These are phyloP conservation scores for Trametes cinnabarina DNA, from an alignment of 768 basidiomycete species.

Conservation along the genomic window DNA sequence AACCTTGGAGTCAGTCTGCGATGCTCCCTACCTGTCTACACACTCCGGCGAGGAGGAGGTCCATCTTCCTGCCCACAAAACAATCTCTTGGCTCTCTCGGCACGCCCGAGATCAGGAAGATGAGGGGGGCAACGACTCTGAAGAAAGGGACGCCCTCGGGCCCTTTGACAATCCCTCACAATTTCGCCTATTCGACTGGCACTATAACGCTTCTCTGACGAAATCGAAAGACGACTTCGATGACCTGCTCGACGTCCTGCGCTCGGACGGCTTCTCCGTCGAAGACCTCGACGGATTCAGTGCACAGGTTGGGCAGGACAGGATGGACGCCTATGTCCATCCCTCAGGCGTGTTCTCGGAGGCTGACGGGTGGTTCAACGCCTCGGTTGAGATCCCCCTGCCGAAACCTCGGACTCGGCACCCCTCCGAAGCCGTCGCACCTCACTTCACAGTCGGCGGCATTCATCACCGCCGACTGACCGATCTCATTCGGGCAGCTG, in stretches of 20 bases:
- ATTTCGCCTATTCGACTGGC: background rate
- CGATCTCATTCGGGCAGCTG: background rate
- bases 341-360: background rate
- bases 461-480: slow-evolving; percentile 1
- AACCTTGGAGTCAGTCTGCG: too few relatives aligned
- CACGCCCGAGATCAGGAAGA: too few relatives aligned
- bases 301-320: background rate
- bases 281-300: background rate
- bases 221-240: background rate
- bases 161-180: background rate
- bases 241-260: background rate
- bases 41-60: too few relatives aligned
- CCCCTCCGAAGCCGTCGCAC: background rate
- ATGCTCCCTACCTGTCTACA: too few relatives aligned
- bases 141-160: slow-evolving; percentile 25
- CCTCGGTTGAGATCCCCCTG: slow-evolving; percentile 5
- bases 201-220: background rate
- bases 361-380: slow-evolving; percentile 6
- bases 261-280: background rate
- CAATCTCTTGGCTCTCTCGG: too few relatives aligned
- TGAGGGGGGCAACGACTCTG: too few relatives aligned
- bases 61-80: too few relatives aligned
- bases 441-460: background rate
- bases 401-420: background rate
- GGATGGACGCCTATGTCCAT: background rate